These are phyloP conservation scores for Echium plantagineum DNA, from an alignment of 257 asterid species.

Conservation along the genomic window DNA sequence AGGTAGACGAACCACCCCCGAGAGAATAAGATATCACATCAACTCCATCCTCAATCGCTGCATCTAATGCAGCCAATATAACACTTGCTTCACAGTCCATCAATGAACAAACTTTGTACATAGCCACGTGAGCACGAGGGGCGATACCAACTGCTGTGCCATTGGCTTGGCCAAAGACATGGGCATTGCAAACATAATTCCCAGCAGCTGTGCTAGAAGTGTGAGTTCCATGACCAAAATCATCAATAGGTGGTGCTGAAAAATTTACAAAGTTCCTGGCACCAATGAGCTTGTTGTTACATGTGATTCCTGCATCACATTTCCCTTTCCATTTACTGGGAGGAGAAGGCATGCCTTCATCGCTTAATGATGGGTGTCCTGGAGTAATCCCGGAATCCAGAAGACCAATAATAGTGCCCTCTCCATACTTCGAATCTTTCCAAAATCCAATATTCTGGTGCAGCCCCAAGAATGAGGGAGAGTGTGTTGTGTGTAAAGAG, in stretches of 20 bases:
- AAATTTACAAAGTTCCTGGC: neutral
- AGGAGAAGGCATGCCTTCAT: slow-evolving; percentile 6
- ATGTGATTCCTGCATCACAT: slow-evolving; percentile 1
- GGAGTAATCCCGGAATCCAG: slow-evolving; percentile 8
- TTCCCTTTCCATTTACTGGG: slow-evolving; percentile 12
- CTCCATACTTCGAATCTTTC: slow-evolving; percentile 3
- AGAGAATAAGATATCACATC: slow-evolving; percentile 11
- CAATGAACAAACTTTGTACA: slow-evolving; percentile 1
- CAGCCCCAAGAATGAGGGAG: slow-evolving; percentile 7
- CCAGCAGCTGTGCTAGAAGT: slow-evolving; percentile 1
- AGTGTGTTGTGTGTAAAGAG: slow-evolving; percentile 6
- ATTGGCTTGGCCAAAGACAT: slow-evolving; percentile 5
- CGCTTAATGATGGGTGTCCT: slow-evolving; percentile 6
- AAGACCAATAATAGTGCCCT: neutral
- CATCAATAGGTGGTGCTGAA: too few relatives aligned
- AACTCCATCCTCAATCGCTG: slow-evolving; percentile 14
- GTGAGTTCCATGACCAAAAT: too few relatives aligned
- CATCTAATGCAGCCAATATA: slow-evolving; percentile 3
- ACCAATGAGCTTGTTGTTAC: slow-evolving; percentile 10
- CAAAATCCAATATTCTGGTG: slow-evolving; percentile 2
- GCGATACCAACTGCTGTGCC: slow-evolving; percentile 9
- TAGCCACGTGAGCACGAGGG: slow-evolving; percentile 4
- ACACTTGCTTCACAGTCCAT: neutral
- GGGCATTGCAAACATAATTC: slow-evolving; percentile 6
- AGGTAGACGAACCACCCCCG: neutral